phyloP scores from a whole-genome alignment of 2,329 filamentous ascomycete species.

The Sphaerulina vaccinii region DNA sequence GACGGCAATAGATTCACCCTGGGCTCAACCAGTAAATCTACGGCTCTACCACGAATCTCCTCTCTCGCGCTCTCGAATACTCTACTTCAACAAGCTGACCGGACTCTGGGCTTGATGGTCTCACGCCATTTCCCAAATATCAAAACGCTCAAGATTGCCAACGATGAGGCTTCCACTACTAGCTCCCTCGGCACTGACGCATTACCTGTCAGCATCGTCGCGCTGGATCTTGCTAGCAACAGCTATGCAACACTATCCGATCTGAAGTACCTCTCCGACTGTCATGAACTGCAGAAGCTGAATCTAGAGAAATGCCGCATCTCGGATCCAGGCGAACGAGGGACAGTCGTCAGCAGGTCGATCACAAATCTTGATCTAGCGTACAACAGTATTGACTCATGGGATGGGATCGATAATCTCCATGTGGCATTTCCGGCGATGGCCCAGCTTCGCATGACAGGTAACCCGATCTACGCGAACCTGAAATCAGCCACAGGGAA shows the following conservation, averaged over 20 bases:
- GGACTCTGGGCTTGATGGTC: constrained; percentile 45
- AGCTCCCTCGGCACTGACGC: constrained; percentile 33
- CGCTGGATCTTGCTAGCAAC: constrained; percentile 72
- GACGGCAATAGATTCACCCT: constrained; percentile 66
- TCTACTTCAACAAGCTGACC: constrained; percentile 41
- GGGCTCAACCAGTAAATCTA: background rate
- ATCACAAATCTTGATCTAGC: constrained; percentile 46
- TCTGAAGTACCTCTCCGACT: constrained; percentile 58
- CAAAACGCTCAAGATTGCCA: constrained; percentile 48
- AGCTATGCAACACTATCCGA: constrained; percentile 60
- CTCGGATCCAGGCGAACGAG: constrained; percentile 36
- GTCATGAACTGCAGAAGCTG: constrained; percentile 52
- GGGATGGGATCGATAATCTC: constrained; percentile 72
- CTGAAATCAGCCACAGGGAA: constrained; percentile 45
- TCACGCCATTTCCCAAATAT: constrained; percentile 56
- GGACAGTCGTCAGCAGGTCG: constrained; percentile 33
- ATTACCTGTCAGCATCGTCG: constrained; percentile 56
- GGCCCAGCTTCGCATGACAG: constrained; percentile 71
- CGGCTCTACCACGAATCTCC: constrained; percentile 13
- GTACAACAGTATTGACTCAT: constrained; percentile 53
- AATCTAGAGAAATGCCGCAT: constrained; percentile 76
- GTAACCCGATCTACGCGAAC: constrained; percentile 78
- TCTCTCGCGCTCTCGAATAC: constrained; percentile 51
- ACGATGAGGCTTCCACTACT: constrained; percentile 36
- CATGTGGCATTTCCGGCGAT: constrained; percentile 68